phyloP scores from a whole-genome alignment of 2,329 filamentous ascomycete species.

The Curvularia spicifera region DNA sequence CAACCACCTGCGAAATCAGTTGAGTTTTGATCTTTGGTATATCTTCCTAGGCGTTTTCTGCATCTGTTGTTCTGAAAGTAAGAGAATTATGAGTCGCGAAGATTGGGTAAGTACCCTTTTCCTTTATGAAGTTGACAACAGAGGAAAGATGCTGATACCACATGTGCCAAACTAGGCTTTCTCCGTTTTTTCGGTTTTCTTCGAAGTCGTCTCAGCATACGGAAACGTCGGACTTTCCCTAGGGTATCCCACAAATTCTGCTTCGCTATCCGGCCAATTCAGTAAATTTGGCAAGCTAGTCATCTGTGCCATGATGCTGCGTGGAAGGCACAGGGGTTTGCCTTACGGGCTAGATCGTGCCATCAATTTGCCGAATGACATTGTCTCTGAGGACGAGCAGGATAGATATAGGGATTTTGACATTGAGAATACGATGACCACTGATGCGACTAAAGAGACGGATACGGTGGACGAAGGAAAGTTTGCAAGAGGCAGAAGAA shows the following conservation, averaged over 20 bases:
- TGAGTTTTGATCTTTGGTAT: slow-evolving; percentile 98
- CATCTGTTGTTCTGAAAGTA: slow-evolving; percentile 85
- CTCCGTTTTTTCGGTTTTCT: slow-evolving; percentile 55
- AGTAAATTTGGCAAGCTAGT: slow-evolving; percentile 70
- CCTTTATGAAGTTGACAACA: too few relatives aligned
- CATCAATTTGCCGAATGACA: slow-evolving; percentile 69
- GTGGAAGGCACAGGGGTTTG: slow-evolving; percentile 68
- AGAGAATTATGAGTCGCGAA: slow-evolving; percentile 67
- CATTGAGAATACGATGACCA: not conserved
- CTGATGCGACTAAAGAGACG: not conserved
- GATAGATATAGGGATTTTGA: slow-evolving; percentile 7
- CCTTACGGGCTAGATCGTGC: slow-evolving; percentile 73
- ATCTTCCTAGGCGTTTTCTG: slow-evolving; percentile 93
- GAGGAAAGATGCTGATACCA: not conserved
- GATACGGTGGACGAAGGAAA: not conserved
- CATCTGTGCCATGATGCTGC: slow-evolving; percentile 70
- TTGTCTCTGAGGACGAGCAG: not conserved
- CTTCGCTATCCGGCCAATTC: slow-evolving; percentile 85
- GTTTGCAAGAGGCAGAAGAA: not conserved
- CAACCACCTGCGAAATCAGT: slow-evolving; percentile 86
- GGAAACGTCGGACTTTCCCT: slow-evolving; percentile 92
- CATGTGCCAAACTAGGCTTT: slow-evolving; percentile 38
- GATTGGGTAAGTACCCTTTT: slow-evolving; percentile 17
- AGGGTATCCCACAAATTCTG: slow-evolving; percentile 76
- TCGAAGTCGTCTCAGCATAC: slow-evolving; percentile 52